Evolutionary conservation across 2,329 filamentous ascomycete species (phyloP), one percentile per base, ranked within the genome.

Genomic region (Stenocarpella maydis): DNA sequence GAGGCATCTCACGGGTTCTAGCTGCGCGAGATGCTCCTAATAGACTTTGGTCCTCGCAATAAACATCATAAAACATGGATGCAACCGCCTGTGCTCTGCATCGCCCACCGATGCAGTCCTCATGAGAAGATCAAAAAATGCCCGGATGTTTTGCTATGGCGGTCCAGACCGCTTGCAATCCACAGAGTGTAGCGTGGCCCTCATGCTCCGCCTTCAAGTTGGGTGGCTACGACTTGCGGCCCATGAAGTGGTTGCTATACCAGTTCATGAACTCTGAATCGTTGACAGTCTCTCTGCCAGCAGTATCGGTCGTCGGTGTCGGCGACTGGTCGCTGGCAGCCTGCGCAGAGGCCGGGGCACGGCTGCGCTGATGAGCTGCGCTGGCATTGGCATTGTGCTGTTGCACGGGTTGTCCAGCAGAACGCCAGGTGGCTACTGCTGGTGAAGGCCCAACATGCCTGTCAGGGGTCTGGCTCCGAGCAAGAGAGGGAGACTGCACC

Each of bases 181-280:
- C 34, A 17, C 8, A 43, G n/a, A 39, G 5, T 47, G 26, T 9
- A 26, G 39, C 15, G 8, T 47, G 12, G 17, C 17, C 4, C 21
- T 24, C 19, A 34, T 47, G 39, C 14, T 39, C 15, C n/a, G 12
- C 24, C 26, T 37, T n/a, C n/a, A n/a, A n/a, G n/a, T n/a, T 10
- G 34, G 41, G 2, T 49, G 39, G 17, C 41, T 67, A 41, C 6
- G n/a, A 1, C 49, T 67, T 67, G 17, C 45, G 53, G 28, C 17
- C 21, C 65, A 58, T 47, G 43, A 39, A 67, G 1, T 67, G 52
- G 39, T 19, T 58, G 12, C 50, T 47, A 21, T 49, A 67, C 41
- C 41, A 67, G 31, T 50, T 41, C 43, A 41, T 67, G 43, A 67
- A 67, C 1, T 17, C 31, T 1, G 28, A 26, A 7, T 67, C 52